Conservation (phyloP, 192 early-diverging fungal species). For the Chytriomyces hyalinus region DNA sequence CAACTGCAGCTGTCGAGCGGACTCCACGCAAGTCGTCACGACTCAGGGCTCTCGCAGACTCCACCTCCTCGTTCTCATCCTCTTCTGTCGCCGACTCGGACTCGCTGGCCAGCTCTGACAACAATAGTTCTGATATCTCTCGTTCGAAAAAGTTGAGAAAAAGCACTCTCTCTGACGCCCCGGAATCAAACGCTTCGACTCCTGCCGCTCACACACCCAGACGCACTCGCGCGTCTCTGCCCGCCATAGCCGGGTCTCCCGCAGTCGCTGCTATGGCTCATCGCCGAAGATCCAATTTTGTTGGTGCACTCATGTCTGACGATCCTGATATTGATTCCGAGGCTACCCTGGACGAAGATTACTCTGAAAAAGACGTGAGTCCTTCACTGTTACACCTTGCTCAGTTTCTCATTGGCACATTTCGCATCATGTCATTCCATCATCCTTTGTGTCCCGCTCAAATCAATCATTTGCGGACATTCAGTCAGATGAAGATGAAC, state of each 20-base stretch:
- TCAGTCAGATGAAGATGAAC: not conserved
- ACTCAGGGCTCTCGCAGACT: not conserved
- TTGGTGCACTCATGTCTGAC: not conserved
- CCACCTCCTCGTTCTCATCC: too few relatives aligned
- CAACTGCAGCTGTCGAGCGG: not conserved
- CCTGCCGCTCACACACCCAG: too few relatives aligned
- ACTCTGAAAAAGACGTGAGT: not conserved
- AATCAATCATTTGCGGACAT: not conserved
- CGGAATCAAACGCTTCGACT: too few relatives aligned
- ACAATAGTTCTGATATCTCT: too few relatives aligned
- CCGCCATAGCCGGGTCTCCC: not conserved
- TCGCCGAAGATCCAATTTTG: not conserved
- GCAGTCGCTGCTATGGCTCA: not conserved
- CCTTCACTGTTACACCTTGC: not conserved
- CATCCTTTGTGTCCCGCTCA: not conserved
- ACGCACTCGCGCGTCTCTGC: too few relatives aligned
- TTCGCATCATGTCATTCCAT: not conserved
- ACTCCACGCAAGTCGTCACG: not conserved
- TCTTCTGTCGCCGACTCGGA: too few relatives aligned
- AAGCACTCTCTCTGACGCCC: too few relatives aligned
- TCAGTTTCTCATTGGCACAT: not conserved
- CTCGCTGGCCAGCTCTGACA: too few relatives aligned
- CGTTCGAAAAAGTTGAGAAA: too few relatives aligned
- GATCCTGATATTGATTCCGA: constrained; percentile 11
- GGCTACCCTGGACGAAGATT: constrained; percentile 15